These are phyloP conservation scores for Candida coquimbonensis DNA, from an alignment of 805 yeast species.

Conservation along the genomic window DNA sequence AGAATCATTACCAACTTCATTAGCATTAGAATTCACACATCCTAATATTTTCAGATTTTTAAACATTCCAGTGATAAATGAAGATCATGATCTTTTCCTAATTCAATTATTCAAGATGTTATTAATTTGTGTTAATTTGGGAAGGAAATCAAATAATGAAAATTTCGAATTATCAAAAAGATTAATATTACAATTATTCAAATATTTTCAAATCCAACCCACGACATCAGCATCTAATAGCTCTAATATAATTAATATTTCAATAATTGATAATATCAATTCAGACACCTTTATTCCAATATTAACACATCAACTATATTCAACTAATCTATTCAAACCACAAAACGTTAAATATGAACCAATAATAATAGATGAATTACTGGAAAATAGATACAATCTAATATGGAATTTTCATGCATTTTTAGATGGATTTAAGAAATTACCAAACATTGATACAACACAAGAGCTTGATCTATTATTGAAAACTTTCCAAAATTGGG, in stretches of 20 bases:
- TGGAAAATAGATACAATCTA: conserved; percentile 31
- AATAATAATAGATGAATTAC: not conserved
- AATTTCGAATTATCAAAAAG: conserved; percentile 21
- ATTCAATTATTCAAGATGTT: conserved; percentile 37
- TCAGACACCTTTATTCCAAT: not conserved
- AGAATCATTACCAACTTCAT: conserved; percentile 44
- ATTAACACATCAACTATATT: conserved; percentile 3
- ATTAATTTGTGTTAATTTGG: conserved; percentile 39
- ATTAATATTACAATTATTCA: conserved; percentile 39
- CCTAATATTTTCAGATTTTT: conserved; percentile 52
- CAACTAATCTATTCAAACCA: conserved; percentile 19
- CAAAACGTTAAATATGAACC: not conserved
- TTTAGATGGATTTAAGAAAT: conserved; percentile 25
- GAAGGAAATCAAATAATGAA: not conserved
- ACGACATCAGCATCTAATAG: too few species aligned
- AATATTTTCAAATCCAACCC: conserved; percentile 25
- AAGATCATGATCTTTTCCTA: conserved; percentile 30
- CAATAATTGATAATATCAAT: not conserved
- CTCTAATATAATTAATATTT: not conserved
- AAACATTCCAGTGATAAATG: conserved; percentile 35
- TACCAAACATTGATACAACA: conserved; percentile 26
- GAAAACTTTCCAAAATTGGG: conserved; percentile 12
- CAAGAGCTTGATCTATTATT: conserved; percentile 6
- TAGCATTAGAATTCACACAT: conserved; percentile 46
- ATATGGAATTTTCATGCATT: conserved; percentile 38